Percentiles rank a stretch among this genome's conserved stretches.
Conservation (phyloP, 2,329 filamentous ascomycete genomes). For the Pezicula carpinea region DNA sequence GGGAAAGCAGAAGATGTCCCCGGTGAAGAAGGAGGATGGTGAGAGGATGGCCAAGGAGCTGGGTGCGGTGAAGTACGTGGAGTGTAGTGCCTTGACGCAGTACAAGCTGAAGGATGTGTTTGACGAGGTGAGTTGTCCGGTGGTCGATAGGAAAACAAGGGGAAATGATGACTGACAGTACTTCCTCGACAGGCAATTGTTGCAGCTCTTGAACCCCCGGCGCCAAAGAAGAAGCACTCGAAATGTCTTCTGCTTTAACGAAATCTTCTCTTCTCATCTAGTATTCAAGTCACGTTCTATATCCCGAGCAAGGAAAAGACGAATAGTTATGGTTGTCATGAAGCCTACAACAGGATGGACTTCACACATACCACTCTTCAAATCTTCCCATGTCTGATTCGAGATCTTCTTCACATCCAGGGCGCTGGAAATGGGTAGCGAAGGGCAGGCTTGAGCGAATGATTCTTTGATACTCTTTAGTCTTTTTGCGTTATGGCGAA, state of each 20-base stretch:
- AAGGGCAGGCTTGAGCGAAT: constrained; percentile 1
- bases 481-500: constrained; percentile 1
- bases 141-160: background rate
- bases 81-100: constrained; percentile 96
- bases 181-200: constrained; percentile 71
- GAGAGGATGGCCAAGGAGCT: constrained; percentile 95
- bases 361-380: background rate
- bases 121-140: constrained; percentile 70
- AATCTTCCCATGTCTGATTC: background rate
- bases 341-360: background rate
- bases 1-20: constrained; percentile 91
- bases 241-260: constrained; percentile 65
- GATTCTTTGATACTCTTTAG: background rate
- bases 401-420: constrained; percentile 1
- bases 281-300: background rate
- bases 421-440: background rate
- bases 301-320: background rate
- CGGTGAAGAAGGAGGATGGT: constrained; percentile 87
- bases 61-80: constrained; percentile 97
- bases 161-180: constrained; percentile 14
- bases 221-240: constrained; percentile 70
- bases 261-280: background rate
- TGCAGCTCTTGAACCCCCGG: constrained; percentile 83
- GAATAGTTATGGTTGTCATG: background rate
- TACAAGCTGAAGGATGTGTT: constrained; percentile 99